Evolutionary conservation across 2,329 filamentous ascomycete species (phyloP), one percentile per base, ranked within the genome.

Genomic region (Paraphoma sp.): DNA sequence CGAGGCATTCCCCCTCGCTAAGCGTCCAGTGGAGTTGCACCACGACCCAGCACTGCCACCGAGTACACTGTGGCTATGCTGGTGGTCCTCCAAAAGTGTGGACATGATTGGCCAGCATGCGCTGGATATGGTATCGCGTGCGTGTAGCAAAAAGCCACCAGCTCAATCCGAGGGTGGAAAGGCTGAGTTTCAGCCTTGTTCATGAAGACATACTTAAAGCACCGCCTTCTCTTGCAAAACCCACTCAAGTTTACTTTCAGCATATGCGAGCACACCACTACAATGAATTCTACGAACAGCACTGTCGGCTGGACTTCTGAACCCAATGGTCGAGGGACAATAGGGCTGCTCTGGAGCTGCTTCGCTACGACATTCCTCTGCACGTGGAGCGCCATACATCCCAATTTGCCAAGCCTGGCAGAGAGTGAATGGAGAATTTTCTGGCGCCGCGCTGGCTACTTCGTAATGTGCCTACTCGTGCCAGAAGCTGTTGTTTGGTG

Each of bases 331-430:
- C 67, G 74, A 4, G 73, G 73, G 1, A 75, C 73, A 8, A 61
- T 67, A 12, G 69, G 73, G 33, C 69, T 77, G 8, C 42, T 76
- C 5, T 75, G 63, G 67, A 68, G 54, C n/a, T 78, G 65, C 49
- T 48, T 76, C 42, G 60, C 65, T 6, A 73, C 72, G 0, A 64
- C 70, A 17, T 71, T 75, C 48, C 47, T 76, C 8, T 74, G 73
- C 59, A 72, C 67, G 1, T 77, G 66, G 57, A 73, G 65, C 12
- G 57, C 65, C 5, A 59, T 74, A 9, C 69, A 71, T 57, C 64
- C 71, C 14, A 73, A 76, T 45, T 30, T 76, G 12, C 74, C 73
- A 12, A 28, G 3, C 29, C 17, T 40, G 12, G n/a, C 28, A 16
- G 33, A 52, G 31, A 45, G n/a, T 12, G 17, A 14, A 50, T 47